Base-by-base conservation (phyloP, 768 basidiomycete species). In the Cystofilobasidium ferigula region DNA sequence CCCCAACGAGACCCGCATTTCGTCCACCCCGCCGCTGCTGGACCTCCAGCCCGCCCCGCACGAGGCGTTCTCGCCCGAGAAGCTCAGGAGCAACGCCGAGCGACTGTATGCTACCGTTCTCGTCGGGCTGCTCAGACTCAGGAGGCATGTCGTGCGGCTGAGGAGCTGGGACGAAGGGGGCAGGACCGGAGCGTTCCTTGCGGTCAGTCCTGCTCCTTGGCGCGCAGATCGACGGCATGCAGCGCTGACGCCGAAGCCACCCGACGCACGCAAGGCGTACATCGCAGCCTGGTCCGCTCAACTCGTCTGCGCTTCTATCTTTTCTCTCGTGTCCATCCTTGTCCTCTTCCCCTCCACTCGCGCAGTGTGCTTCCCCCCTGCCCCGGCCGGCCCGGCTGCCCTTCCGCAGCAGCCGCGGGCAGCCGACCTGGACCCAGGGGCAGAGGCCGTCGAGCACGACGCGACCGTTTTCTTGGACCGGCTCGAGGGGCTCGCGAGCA, bases 21-120 rank as follows among this genome's bases (percentile, higher is more conserved):
- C 65, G 18, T 67, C 65, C 26, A 42, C 61, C 22, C 61, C 65
- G 16, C 65, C 65, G 24, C 42, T 73, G 13, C 76, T 80, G 24
- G 80, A 81, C 64, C 74, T 80, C 9, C 77, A 78, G 62, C 72
- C 76, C 12, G 70, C 76, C 2, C 72, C 72, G 12, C 71, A 78
- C 28, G 79, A 79, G 68, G 78, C 79, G 65, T 80, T 80, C 70
- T 74, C 77, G 0, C 76, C 79, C 0, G 80, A 79, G 69, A 80
- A 78, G 70, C 72, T 80, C 10, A 71, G 79, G 24, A 76, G 76
- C 26, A 77, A 74, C 53, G 66, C 80, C 7, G 80, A 80, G 70
- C 69, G 80, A 3, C 67, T 79, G 26, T 80, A 80, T 67, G 71
- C 78, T 61, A 76, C 75, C 7, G 74, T 79, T 42, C 73, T 78